Percentiles rank a stretch among this genome's conserved stretches.
phyloP scores from a whole-genome alignment of 2,329 filamentous ascomycete genomes.

The Talaromyces sp. region DNA sequence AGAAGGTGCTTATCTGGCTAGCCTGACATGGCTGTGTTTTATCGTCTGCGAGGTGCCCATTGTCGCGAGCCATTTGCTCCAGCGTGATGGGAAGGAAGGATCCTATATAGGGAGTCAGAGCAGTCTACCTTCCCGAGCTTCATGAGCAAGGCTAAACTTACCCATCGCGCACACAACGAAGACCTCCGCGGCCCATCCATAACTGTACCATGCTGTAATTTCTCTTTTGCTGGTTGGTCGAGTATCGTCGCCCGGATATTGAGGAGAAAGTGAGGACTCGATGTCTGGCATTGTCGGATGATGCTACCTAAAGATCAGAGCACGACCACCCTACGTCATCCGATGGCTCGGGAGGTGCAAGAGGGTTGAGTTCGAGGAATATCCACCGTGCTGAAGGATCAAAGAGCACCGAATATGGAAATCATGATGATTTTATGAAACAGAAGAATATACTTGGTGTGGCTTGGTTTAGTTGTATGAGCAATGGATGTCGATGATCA shows the following conservation, averaged over 20 bases:
- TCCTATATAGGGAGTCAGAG: constrained; percentile 45
- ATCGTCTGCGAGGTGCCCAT: constrained; percentile 79
- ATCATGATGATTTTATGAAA: not conserved
- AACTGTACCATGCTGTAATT: constrained; percentile 90
- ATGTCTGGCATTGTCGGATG: constrained; percentile 25
- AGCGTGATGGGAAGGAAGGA: constrained; percentile 95
- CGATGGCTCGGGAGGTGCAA: not conserved
- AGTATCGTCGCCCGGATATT: constrained; percentile 78
- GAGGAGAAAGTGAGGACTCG: constrained; percentile 36
- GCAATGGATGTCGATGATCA: not conserved
- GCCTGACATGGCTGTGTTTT: constrained; percentile 39
- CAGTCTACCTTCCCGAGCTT: not conserved
- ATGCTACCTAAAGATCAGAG: not conserved
- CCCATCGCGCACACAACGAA: constrained; percentile 89
- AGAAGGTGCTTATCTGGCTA: constrained; percentile 9
- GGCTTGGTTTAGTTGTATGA: not conserved
- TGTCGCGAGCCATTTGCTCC: constrained; percentile 87
- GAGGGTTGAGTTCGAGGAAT: not conserved
- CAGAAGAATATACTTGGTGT: not conserved
- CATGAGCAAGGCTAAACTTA: constrained; percentile 17
- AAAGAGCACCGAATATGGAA: not conserved
- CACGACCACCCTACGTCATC: not conserved
- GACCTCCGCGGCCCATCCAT: constrained; percentile 92
- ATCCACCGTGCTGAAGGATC: not conserved
- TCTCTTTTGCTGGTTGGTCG: constrained; percentile 84